Conservation (phyloP, 2,329 filamentous ascomycete genomes). For the Nothopassalora personata region DNA sequence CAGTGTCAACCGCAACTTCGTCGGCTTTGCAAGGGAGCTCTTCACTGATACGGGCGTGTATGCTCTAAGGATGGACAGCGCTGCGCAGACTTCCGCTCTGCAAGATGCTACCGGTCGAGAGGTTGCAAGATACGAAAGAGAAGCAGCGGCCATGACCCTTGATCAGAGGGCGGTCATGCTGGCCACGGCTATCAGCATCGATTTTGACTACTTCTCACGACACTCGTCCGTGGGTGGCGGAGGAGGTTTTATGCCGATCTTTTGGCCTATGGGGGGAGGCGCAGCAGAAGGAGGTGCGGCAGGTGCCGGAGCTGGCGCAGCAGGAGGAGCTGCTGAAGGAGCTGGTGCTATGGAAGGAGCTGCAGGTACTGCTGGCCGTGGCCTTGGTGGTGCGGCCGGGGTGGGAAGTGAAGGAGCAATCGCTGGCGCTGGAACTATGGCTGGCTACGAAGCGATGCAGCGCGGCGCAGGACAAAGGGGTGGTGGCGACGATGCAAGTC, state of each 20-base stretch:
- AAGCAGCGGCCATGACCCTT: slow-evolving; percentile 53
- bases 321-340: slow-evolving; percentile 30
- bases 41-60: slow-evolving; percentile 64
- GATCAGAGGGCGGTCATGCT: slow-evolving; percentile 63
- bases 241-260: slow-evolving; percentile 50
- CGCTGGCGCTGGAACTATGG: slow-evolving; percentile 53
- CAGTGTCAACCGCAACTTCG: slow-evolving; percentile 60
- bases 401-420: slow-evolving; percentile 37
- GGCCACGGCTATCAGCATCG: slow-evolving; percentile 59
- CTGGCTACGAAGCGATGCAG: slow-evolving; percentile 60
- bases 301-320: slow-evolving; percentile 34
- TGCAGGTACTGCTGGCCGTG: slow-evolving; percentile 33
- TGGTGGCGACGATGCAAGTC: slow-evolving; percentile 30
- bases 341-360: slow-evolving; percentile 34
- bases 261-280: slow-evolving; percentile 39
- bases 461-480: slow-evolving; percentile 37
- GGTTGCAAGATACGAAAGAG: slow-evolving; percentile 21
- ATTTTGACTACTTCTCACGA: slow-evolving; percentile 64
- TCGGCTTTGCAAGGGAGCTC: slow-evolving; percentile 57
- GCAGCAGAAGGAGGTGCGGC: slow-evolving; percentile 35
- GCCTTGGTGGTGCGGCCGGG: slow-evolving; percentile 34
- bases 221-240: slow-evolving; percentile 45
- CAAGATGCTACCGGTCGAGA: slow-evolving; percentile 25
- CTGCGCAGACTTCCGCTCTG: slow-evolving; percentile 36
- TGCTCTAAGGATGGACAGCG: slow-evolving; percentile 59